Evolutionary conservation across 2,329 filamentous ascomycete species (phyloP).

Genomic region (Xylariales sp.): DNA sequence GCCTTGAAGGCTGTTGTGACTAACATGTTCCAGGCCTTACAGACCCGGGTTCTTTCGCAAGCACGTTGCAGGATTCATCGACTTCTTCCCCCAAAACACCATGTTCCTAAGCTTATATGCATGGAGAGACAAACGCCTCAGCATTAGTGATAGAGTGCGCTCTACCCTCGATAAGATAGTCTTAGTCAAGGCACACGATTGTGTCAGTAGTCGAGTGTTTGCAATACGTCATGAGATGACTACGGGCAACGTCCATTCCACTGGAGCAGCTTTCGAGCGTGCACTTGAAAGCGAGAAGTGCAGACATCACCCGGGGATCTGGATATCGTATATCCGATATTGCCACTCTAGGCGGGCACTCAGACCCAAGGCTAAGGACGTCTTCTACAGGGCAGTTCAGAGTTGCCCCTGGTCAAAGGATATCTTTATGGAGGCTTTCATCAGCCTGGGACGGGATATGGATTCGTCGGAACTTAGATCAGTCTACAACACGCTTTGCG

Average conservation of each 20-base stretch:
- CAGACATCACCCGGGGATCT: constrained; percentile 38
- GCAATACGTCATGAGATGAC: constrained; percentile 46
- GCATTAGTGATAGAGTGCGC: constrained; percentile 74
- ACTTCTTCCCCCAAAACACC: constrained; percentile 68
- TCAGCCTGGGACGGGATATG: constrained; percentile 38
- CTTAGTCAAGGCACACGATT: constrained; percentile 34
- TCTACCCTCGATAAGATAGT: constrained; percentile 54
- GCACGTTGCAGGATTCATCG: constrained; percentile 56
- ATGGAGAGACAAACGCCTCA: constrained; percentile 68
- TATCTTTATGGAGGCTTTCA: constrained; percentile 49
- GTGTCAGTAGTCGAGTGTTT: constrained; percentile 41
- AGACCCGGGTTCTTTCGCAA: constrained; percentile 62
- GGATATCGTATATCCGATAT: constrained; percentile 47
- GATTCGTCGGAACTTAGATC: constrained; percentile 43
- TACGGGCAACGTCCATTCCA: constrained; percentile 44
- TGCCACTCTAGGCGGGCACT: constrained; percentile 26
- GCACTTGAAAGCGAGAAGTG: constrained; percentile 38
- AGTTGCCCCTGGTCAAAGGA: constrained; percentile 38
- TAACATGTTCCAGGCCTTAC: constrained; percentile 63
- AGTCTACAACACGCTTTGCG: constrained; percentile 41
- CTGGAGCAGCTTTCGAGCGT: constrained; percentile 47
- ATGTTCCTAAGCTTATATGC: constrained; percentile 68
- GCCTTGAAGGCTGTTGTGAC: no score
- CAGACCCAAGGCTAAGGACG: constrained; percentile 21
- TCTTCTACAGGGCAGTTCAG: constrained; percentile 31